phyloP scores from a whole-genome alignment of 2,329 filamentous ascomycete species.

The Cercospora sp. region DNA sequence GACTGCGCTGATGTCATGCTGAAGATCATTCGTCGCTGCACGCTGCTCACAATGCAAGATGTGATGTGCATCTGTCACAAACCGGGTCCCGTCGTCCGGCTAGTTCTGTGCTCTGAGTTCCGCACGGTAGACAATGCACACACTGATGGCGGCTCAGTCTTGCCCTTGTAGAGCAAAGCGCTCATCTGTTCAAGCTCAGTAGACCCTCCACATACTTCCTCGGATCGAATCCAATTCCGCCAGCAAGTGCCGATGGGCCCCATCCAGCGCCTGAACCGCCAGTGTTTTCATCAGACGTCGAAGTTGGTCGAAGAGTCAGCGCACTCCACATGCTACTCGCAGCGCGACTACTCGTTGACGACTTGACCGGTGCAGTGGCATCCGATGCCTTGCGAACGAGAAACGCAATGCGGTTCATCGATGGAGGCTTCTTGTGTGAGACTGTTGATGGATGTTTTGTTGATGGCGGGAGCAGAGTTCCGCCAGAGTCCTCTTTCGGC shows the following conservation, averaged over 20 bases:
- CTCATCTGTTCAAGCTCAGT: slow-evolving; percentile 59
- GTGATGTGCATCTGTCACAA: neutral
- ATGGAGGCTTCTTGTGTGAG: slow-evolving; percentile 2
- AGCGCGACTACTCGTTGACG: slow-evolving; percentile 24
- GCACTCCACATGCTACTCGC: slow-evolving; percentile 36
- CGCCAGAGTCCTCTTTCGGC: slow-evolving; percentile 19
- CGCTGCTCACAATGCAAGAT: neutral
- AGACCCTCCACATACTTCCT: slow-evolving; percentile 72
- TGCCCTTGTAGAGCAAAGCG: no score
- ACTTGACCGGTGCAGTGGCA: slow-evolving; percentile 13
- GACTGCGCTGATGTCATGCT: neutral
- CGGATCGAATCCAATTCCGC: slow-evolving; percentile 76
- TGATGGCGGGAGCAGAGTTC: slow-evolving; percentile 14
- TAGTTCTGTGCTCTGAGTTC: no score
- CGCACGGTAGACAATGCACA: no score
- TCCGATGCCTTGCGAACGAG: slow-evolving; percentile 41
- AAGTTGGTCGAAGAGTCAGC: slow-evolving; percentile 26
- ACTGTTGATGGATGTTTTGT: slow-evolving; percentile 16
- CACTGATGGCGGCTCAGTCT: no score
- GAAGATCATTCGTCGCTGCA: neutral
- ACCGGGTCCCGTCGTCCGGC: neutral
- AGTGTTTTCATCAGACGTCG: slow-evolving; percentile 25
- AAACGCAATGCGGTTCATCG: slow-evolving; percentile 44
- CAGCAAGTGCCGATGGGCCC: slow-evolving; percentile 56
- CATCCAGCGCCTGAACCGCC: slow-evolving; percentile 30